A percentile compares a stretch with the other conserved stretches of the same genome.
Evolutionary conservation across 2,329 filamentous ascomycete species (phyloP).

Genomic region (Fusarium cicatricum): DNA sequence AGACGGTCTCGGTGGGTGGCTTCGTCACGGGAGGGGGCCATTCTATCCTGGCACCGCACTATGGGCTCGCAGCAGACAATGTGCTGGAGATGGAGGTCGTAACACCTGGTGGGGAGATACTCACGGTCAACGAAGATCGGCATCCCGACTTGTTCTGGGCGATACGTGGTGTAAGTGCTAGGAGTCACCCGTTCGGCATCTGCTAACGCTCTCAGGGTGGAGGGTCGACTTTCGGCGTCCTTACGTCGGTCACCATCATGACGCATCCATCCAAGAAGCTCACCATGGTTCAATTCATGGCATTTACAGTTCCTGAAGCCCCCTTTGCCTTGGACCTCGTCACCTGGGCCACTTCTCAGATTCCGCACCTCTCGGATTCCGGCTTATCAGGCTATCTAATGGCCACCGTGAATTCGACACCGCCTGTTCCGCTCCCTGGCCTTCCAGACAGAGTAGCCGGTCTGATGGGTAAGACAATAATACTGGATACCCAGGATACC

Average conservation of each 20-base stretch:
- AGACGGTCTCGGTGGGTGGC: constrained; percentile 65
- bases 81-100: constrained; percentile 66
- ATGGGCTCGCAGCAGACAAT: constrained; percentile 68
- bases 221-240: constrained; percentile 67
- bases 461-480: constrained; percentile 43
- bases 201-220: constrained; percentile 52
- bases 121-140: constrained; percentile 59
- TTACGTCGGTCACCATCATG: constrained; percentile 63
- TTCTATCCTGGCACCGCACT: constrained; percentile 58
- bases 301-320: constrained; percentile 36
- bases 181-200: not conserved
- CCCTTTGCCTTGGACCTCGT: constrained; percentile 56
- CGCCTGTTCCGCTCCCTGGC: constrained; percentile 47
- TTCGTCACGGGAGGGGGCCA: constrained; percentile 70
- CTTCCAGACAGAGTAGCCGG: constrained; percentile 46
- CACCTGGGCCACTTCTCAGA: constrained; percentile 53
- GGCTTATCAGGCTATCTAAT: constrained; percentile 60
- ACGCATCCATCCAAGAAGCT: constrained; percentile 54
- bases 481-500: constrained; percentile 47
- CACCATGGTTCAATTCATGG: constrained; percentile 31
- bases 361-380: constrained; percentile 56
- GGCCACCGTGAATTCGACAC: constrained; percentile 47
- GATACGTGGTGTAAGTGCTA: constrained; percentile 58
- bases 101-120: constrained; percentile 57
- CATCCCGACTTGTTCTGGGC: constrained; percentile 70